Evolutionary conservation across 2,329 filamentous ascomycete genomes (phyloP).

Genomic region (Xylariales sp.): DNA sequence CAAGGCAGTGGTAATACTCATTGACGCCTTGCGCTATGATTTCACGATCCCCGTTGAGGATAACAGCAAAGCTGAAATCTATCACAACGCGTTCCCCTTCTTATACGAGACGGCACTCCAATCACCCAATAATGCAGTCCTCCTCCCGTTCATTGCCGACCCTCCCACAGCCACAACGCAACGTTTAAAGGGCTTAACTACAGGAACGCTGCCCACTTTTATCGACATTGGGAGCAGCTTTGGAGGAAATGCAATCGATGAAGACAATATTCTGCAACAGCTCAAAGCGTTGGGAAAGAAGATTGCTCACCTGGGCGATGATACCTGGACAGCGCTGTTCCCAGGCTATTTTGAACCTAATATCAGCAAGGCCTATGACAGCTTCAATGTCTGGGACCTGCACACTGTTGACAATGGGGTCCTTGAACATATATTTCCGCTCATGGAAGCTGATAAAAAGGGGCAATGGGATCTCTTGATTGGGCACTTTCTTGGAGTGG

Average conservation of each 20-base stretch:
- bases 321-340: slow-evolving; percentile 93
- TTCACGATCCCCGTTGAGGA: slow-evolving; percentile 79
- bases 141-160: slow-evolving; percentile 94
- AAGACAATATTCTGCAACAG: slow-evolving; percentile 74
- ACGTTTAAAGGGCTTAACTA: slow-evolving; percentile 88
- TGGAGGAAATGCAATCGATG: slow-evolving; percentile 88
- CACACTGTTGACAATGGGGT: slow-evolving; percentile 97
- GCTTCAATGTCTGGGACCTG: slow-evolving; percentile 97
- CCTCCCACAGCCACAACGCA: slow-evolving; percentile 93
- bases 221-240: slow-evolving; percentile 94
- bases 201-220: slow-evolving; percentile 91
- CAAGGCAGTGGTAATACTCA: slow-evolving; percentile 82
- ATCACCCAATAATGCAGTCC: slow-evolving; percentile 76
- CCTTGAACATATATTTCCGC: slow-evolving; percentile 81
- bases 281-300: slow-evolving; percentile 61
- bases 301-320: slow-evolving; percentile 92
- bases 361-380: slow-evolving; percentile 86
- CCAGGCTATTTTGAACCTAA: slow-evolving; percentile 88
- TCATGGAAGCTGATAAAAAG: slow-evolving; percentile 62
- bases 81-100: slow-evolving; percentile 84
- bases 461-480: slow-evolving; percentile 90
- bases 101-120: slow-evolving; percentile 76
- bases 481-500: slow-evolving; percentile 90
- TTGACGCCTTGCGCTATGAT: slow-evolving; percentile 94
- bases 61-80: slow-evolving; percentile 52